Evolutionary conservation across 805 yeast genomes (phyloP).

Genomic region (Metschnikowia borealis): DNA sequence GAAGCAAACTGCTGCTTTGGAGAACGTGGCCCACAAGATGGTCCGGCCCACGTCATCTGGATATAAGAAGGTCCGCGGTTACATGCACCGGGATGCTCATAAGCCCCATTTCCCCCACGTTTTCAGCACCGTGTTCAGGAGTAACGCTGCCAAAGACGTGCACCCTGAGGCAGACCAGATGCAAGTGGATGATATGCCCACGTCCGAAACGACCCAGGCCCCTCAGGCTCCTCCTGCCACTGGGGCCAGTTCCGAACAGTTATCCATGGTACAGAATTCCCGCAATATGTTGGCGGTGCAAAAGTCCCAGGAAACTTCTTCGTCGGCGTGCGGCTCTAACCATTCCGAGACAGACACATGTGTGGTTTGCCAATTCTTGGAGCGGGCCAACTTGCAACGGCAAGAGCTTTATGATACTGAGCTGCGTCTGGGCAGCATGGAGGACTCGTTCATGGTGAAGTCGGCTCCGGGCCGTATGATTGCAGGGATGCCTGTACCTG

Average conservation of each 20-base stretch:
- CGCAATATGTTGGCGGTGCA: neutral
- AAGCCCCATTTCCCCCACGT: neutral
- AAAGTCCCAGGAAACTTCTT: neutral
- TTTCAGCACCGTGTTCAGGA: neutral
- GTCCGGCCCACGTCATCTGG: constrained; percentile 1
- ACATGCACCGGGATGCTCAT: neutral
- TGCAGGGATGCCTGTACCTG: neutral
- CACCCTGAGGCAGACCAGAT: neutral
- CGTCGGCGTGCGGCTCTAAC: neutral
- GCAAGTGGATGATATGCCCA: neutral
- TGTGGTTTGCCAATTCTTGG: neutral
- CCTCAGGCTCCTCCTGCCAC: constrained; percentile 3
- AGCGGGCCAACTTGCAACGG: neutral
- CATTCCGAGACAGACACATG: neutral
- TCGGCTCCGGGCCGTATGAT: neutral
- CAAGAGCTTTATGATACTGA: neutral
- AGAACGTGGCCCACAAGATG: constrained; percentile 1
- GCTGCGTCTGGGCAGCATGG: neutral
- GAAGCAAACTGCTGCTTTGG: neutral
- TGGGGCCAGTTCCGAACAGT: neutral
- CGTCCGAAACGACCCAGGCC: neutral
- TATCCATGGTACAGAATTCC: neutral
- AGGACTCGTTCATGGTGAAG: neutral
- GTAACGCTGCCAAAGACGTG: neutral
- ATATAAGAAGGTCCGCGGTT: neutral